Conservation (phyloP, 352 stramenopile species). For the Phytophthora pinifolia region DNA sequence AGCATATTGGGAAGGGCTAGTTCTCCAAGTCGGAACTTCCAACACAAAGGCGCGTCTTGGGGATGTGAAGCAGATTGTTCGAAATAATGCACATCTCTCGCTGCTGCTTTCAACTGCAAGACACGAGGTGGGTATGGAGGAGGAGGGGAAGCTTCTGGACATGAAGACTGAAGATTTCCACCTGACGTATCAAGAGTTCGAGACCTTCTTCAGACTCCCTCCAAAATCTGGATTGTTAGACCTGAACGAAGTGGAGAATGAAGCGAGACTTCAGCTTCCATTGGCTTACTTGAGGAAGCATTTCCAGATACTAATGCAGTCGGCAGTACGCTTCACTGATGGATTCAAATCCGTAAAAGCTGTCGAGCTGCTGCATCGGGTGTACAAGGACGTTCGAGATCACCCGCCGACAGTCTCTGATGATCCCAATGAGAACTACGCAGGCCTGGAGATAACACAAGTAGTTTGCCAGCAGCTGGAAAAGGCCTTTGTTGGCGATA, state of each 20-base stretch:
- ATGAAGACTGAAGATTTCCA: conserved; percentile 13
- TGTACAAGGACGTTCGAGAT: conserved; percentile 16
- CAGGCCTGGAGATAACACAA: conserved; percentile 3
- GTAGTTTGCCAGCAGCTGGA: conserved; percentile 8
- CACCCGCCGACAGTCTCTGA: conserved; percentile 12
- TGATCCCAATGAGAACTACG: conserved; percentile 1
- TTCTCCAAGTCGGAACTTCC: conserved; percentile 13
- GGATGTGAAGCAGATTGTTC: conserved; percentile 8
- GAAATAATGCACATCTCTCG: conserved; percentile 16
- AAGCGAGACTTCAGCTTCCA: conserved; percentile 2
- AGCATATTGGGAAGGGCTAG: conserved; percentile 19
- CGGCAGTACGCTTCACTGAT: background rate
- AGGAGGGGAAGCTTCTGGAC: background rate
- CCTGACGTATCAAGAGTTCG: conserved; percentile 11
- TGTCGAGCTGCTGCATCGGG: conserved; percentile 6
- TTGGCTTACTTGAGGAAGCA: conserved; percentile 20
- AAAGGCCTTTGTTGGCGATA: background rate
- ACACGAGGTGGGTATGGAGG: background rate
- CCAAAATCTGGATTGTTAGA: background rate
- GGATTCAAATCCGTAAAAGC: conserved; percentile 14
- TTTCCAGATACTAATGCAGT: conserved; percentile 7
- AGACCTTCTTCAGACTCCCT: conserved; percentile 10
- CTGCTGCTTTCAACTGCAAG: conserved; percentile 4
- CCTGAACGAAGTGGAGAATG: conserved; percentile 3
- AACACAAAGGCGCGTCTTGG: conserved; percentile 7